phyloP scores from a whole-genome alignment of 2,329 filamentous ascomycete genomes.

The Malbranchea zuffiana region DNA sequence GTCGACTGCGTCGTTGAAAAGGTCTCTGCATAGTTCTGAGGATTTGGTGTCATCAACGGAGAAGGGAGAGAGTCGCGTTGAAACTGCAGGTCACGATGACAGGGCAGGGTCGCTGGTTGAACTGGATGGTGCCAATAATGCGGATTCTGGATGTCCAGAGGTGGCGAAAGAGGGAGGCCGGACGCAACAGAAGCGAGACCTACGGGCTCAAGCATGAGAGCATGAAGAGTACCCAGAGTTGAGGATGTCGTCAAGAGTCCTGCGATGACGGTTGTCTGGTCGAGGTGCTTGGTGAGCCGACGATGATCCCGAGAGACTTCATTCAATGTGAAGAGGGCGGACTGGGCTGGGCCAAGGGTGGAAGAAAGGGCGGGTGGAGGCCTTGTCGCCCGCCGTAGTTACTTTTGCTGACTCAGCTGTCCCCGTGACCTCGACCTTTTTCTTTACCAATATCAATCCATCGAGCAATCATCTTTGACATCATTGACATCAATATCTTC shows the following conservation, averaged over 20 bases:
- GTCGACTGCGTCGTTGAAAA: conserved; percentile 34
- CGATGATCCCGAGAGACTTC: conserved; percentile 9
- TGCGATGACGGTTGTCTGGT: neutral
- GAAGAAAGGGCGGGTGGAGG: neutral
- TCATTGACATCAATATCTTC: neutral
- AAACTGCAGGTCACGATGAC: conserved; percentile 18
- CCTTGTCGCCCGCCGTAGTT: conserved; percentile 9
- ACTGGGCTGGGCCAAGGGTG: conserved; percentile 1
- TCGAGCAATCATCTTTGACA: neutral
- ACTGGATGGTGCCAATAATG: conserved; percentile 7
- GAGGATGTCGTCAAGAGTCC: conserved; percentile 3
- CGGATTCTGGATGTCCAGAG: conserved; percentile 8
- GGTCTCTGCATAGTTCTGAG: conserved; percentile 39
- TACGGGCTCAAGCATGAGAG: conserved; percentile 9
- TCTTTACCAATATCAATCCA: neutral
- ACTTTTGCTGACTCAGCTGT: conserved; percentile 3
- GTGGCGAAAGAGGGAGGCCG: conserved; percentile 10
- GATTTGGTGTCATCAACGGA: conserved; percentile 42
- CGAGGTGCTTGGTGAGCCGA: conserved; percentile 5
- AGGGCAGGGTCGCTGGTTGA: conserved; percentile 5
- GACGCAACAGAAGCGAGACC: conserved; percentile 5
- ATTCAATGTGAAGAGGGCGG: neutral
- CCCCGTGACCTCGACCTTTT: conserved; percentile 1
- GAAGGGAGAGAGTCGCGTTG: conserved; percentile 24
- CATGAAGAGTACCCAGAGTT: conserved; percentile 1